Evolutionary conservation across 208 protist species (phyloP), one percentile per base, ranked within the genome.

Genomic region (Acanthamoeba royreba): DNA sequence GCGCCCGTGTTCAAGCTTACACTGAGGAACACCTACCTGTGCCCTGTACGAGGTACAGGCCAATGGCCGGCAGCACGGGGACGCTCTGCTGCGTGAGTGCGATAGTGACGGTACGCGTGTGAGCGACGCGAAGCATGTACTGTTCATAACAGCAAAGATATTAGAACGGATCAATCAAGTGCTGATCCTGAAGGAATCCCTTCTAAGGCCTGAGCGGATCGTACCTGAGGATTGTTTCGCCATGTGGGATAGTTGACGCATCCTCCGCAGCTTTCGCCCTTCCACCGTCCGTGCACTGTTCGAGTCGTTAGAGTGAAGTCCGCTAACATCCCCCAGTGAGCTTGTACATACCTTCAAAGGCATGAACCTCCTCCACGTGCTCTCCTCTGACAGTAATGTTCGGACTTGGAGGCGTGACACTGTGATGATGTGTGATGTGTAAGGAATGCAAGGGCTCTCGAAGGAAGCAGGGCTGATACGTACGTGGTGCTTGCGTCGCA

Each of bases 221-320:
- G 19, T 77, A 77, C 63, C 47, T 90, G 83, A 31, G 90, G 90
- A 31, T 93, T 93, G 69, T 61, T 66, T 22, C 72, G 55, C 61
- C 66, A 81, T 0, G 66, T 93, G 43, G 61, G 46, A 38, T 86
- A 69, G 55, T 93, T 93, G 43, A 58, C 45, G 69, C 90, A 93
- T 38, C 90, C 90, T 22, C 90, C 90, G 9, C 66, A 61, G 11
- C 47, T 86, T 46, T 49, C 43, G 8, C 43, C 90, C 25, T 86
- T 58, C 90, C 90, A 93, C 43, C 47, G 25, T 9, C 87, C 87
- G 38, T 66, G 35, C 11, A 90, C 83, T 90, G 22, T 25, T 3
- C 13, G 31, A 46, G n/a, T n/a, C n/a, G n/a, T n/a, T n/a, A n/a
- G n/a, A n/a, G n/a, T n/a, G n/a, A n/a, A n/a, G n/a, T n/a, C n/a